Evolutionary conservation across 2,329 filamentous ascomycete genomes (phyloP), one percentile per base, ranked within the genome.

Genomic region (Botrytis hyacinthi): DNA sequence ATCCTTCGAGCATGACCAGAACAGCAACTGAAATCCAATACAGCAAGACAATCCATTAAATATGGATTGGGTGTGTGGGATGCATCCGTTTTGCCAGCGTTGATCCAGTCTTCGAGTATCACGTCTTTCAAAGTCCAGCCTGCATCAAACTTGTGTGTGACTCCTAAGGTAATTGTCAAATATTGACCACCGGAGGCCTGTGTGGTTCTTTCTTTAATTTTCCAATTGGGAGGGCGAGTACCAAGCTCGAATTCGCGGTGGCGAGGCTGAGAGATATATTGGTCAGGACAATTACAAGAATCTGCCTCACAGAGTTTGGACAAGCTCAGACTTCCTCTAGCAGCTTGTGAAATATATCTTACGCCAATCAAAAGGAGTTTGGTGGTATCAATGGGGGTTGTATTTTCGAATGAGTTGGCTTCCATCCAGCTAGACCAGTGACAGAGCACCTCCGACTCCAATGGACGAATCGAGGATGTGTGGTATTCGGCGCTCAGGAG

Each of bases 41-140:
- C 44, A 9, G 44, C 68, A 35, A 40, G 37, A 29, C 60, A 73
- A 40, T 73, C 72, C 32, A 73, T 18, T 7, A 71, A 71, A 54
- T 57, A 51, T 22, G 57, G 62, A 46, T 37, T 54, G 4, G 42
- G 62, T 0, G 26, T 26, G 6, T 68, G 62, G 4, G 70, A 62
- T 35, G 2, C 9, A 26, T 74, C 63, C 16, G 6, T 14, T n/a
- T 37, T 44, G 10, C 29, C 12, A 35, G 54, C 57, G 18, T 72
- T 29, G 1, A 69, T 22, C 73, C 62, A 74, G 29, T 37, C 40
- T 32, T 67, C 37, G 2, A 74, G 16, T 35, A 74, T 72, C 7
- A 62, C 70, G 32, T 74, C 73, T 72, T 74, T 74, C 29, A 74
- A 59, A 22, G 42, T 74, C 73, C 73, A 74, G 20, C 69, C 69